Evolutionary conservation across 2,329 filamentous ascomycete species (phyloP), one percentile per base, ranked within the genome.

Genomic region (Cladosporium sp.): DNA sequence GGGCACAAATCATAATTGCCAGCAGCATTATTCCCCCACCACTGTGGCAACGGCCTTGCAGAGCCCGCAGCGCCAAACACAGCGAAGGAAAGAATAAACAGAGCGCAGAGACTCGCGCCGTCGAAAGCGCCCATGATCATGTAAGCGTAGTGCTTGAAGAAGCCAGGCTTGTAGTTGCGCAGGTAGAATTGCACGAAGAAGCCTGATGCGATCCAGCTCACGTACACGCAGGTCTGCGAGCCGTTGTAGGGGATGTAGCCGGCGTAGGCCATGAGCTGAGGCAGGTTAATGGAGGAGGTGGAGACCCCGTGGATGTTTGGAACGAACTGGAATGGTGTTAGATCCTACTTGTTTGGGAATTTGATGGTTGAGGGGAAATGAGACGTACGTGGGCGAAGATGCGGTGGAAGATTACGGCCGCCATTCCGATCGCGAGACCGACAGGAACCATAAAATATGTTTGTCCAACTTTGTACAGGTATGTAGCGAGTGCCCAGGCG

Each of bases 81-180:
- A 1, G 80, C 79, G 67, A 83, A 83, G 0, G 80, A 82, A 12
- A 83, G 68, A 39, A 83, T 77, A 53, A 83, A 83, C 2, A 83
- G 69, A 0, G 75, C 77, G 1, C 71, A 68, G 3, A 81, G 71
- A 58, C 73, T 75, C 7, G 75, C 81, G 9, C 80, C 81, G 58
- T 83, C 81, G 15, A 45, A 45, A 20, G 42, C 42, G 24, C 49
- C 42, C 42, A 45, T 45, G 15, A 83, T 67, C 7, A 83, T 66
- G 65, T 83, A 83, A 17, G 75, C 77, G 63, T 81, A 83, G 58
- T 83, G 77, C 64, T 73, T 78, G 72, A 82, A 83, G 50, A 82
- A 71, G 4, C 75, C 71, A 2, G 80, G 81, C 7, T 68, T 68
- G 69, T 80, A 78, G 72, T 81, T 81, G 57, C 80, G 76, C 17